Base-by-base conservation (phyloP, 371 early-diverging fungal species). In the Capillidium rhysosporum region DNA sequence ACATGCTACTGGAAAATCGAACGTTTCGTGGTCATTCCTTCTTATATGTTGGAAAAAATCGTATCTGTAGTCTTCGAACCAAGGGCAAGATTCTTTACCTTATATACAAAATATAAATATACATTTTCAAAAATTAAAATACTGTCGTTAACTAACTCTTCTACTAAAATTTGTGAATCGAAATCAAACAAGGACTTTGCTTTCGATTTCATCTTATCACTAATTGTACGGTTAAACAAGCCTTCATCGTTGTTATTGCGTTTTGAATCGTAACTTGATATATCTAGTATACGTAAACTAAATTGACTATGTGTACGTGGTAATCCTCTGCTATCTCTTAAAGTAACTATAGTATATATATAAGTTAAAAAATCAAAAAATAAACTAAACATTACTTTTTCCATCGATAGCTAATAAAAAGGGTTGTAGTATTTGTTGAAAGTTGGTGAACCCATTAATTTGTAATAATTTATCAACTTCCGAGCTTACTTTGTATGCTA, bases 1-100 rank as follows among this genome's bases (percentile, higher is more conserved):
- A 51, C 86, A 79, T 7, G 88, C 89, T 0, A 92, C 82, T 1
- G 96, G 94, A 59, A 93, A 92, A 54, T 87, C 84, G 61, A 96
- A 92, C 3, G 90, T 79, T 59, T 93, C 92, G 57, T 92, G 89
- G 56, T 92, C 92, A 0, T 84, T 72, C 7, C 79, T 71, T 1
- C 81, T 84, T 52, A 75, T 69, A 16, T 71, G 63, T 29, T 71
- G 68, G 18, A 85, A 69, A 52, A 86, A 67, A 23, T 74, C 63
- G 34, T 80, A 67, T 31, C 84, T 70, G 59, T 88, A 92, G 57
- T 72, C 63, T 5, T 71, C 59, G 67, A 85, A 94, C 93, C 93
- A 92, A n/a, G 95, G 95, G 30, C 80, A 34, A 72, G 48, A 1
- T 67, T 63, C 45, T 75, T 72, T 48, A 72, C 29, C 44, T 23